Evolutionary conservation across 2,329 filamentous ascomycete genomes (phyloP).

Genomic region (Fusarium irregulare): DNA sequence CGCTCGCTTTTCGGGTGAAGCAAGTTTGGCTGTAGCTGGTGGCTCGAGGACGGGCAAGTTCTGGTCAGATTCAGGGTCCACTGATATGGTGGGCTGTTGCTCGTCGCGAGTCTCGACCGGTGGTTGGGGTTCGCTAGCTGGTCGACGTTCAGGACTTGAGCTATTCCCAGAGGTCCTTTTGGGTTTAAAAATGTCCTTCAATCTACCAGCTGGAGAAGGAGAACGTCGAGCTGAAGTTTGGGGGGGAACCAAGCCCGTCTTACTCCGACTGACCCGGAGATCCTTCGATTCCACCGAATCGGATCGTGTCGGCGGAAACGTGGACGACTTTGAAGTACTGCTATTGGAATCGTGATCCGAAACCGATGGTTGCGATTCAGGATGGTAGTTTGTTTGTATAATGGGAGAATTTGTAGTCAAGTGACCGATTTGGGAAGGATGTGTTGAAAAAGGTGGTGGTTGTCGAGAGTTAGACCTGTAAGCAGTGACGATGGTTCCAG

Average conservation of each 20-base stretch:
- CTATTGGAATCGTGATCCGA: slow-evolving; percentile 43
- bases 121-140: slow-evolving; percentile 33
- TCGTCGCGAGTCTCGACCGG: slow-evolving; percentile 31
- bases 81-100: slow-evolving; percentile 39
- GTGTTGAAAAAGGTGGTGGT: slow-evolving; percentile 56
- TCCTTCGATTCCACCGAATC: slow-evolving; percentile 44
- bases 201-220: slow-evolving; percentile 75
- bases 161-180: slow-evolving; percentile 40
- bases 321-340: slow-evolving; percentile 42
- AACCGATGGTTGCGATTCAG: slow-evolving; percentile 36
- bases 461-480: slow-evolving; percentile 46
- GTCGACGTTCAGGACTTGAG: slow-evolving; percentile 40
- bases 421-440: slow-evolving; percentile 74
- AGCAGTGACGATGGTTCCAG: slow-evolving; percentile 40
- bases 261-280: slow-evolving; percentile 43
- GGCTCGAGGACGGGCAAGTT: slow-evolving; percentile 45
- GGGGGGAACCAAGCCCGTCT: slow-evolving; percentile 43
- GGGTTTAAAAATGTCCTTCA: slow-evolving; percentile 72
- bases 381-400: slow-evolving; percentile 66
- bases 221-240: slow-evolving; percentile 65
- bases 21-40: slow-evolving; percentile 47
- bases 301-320: slow-evolving; percentile 42
- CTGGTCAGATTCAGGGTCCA: slow-evolving; percentile 35
- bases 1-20: slow-evolving; percentile 45
- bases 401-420: slow-evolving; percentile 76